Evolutionary conservation across 192 early-diverging fungal genomes (phyloP), one percentile per base, ranked within the genome.

Genomic region (Coemansia umbellata): DNA sequence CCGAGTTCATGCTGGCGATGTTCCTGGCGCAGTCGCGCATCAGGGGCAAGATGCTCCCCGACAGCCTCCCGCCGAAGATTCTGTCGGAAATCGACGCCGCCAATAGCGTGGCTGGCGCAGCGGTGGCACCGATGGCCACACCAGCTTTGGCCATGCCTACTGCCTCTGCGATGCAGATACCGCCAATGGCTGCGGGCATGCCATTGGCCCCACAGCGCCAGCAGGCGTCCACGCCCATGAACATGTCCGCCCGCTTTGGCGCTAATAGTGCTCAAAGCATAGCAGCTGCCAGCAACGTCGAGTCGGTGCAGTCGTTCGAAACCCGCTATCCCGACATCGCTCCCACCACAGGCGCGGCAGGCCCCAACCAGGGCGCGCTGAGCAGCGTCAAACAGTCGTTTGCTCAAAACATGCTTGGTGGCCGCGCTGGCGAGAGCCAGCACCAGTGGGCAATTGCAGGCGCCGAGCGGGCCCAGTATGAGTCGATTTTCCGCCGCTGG

Each of bases 1-100:
- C 83, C 0, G 85, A 87, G 55, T 87, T 87, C 63, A 81, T 74
- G 37, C 48, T 87, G 42, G 82, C 85, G 19, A 82, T 87, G 85
- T 84, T 80, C 52, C 55, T 87, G 23, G 79, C 85, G 4, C 78
- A 83, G 32, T 66, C 78, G 9, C 74, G 80, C 26, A 60, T 85
- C 40, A 66, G 53, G 6, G 82, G 82, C n/a, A 75, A 74, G 33
- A 57, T 69, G 1, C 37, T 87, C 30, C 85, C 85, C 4, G 45
- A 49, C n/a, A 60, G 50, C 13, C 51, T 85, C 43, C 81, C 82
- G 23, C 66, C 66, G 28, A 69, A 66, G 42, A 79, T 87, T 47
- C 54, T 50, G 11, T 48, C 70, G 1, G 83, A 85, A 44, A 66
- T 70, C 22, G 36, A 60, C 14, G 60, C 60, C 4, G 68, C 69